Evolutionary conservation across 441 rosid species (phyloP).

Genomic region (Brassica balearica): DNA sequence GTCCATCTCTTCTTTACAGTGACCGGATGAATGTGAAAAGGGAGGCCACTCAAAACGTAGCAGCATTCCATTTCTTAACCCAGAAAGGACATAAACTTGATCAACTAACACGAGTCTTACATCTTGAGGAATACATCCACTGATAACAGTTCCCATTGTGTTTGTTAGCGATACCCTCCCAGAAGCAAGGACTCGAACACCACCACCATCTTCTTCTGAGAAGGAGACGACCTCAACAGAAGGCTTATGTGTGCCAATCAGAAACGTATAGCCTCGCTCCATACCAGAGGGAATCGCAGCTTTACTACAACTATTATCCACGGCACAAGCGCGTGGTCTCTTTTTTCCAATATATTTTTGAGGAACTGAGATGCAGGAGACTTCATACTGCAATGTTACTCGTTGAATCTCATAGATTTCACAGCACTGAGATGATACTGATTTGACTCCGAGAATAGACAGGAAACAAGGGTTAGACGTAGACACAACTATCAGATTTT

Average conservation of each 20-base stretch:
- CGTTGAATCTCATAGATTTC: slow-evolving; percentile 85
- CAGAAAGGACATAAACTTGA: slow-evolving; percentile 81
- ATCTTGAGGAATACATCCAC: slow-evolving; percentile 97
- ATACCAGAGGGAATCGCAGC: slow-evolving; percentile 67
- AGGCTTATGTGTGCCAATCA: slow-evolving; percentile 96
- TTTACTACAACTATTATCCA: slow-evolving; percentile 42
- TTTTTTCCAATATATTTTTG: slow-evolving; percentile 61
- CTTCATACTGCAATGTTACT: slow-evolving; percentile 78
- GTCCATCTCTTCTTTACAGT: slow-evolving; percentile 48
- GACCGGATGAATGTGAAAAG: slow-evolving; percentile 51
- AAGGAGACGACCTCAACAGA: slow-evolving; percentile 91
- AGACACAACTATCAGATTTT: slow-evolving; percentile 75
- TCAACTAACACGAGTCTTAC: slow-evolving; percentile 94
- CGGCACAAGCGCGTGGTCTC: slow-evolving; percentile 45
- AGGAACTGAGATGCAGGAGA: slow-evolving; percentile 91
- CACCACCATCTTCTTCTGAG: slow-evolving; percentile 54
- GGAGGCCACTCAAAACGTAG: slow-evolving; percentile 97
- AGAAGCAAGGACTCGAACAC: slow-evolving; percentile 81
- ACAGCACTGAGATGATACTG: slow-evolving; percentile 56
- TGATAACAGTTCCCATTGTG: slow-evolving; percentile 73
- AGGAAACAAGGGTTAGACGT: slow-evolving; percentile 94
- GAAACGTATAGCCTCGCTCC: slow-evolving; percentile 65
- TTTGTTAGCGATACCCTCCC: slow-evolving; percentile 75
- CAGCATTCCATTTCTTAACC: slow-evolving; percentile 99
- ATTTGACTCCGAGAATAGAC: slow-evolving; percentile 78